Evolutionary conservation across 768 basidiomycete genomes (phyloP), one percentile per base, ranked within the genome.

Genomic region (Kwoniella sp.): DNA sequence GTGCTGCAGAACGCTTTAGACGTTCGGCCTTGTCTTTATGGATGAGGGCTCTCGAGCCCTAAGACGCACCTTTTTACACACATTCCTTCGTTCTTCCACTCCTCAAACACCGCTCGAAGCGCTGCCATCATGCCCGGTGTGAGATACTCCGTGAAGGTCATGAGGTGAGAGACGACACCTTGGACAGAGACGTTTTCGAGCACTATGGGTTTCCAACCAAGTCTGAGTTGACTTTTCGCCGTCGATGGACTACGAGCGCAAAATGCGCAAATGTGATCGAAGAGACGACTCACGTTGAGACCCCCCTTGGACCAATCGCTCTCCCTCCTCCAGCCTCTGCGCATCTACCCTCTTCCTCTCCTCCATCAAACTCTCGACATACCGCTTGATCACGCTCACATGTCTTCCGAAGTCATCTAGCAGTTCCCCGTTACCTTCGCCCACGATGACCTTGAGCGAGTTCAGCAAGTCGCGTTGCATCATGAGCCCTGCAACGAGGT

Each of bases 51-150:
- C n/a, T n/a, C n/a, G n/a, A n/a, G 33, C 33, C 13, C 13, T 33
- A 29, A 27, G 40, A 26, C 67, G 56, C 37, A 68, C 67, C 44
- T 58, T 17, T 22, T 58, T 17, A 68, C 37, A 7, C 57, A 15
- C 10, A 65, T 21, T 6, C 63, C 63, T 33, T 68, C 67, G 21
- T 57, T 49, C 24, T 46, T 26, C 54, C 54, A 64, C 10, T 64
- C 58, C 12, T n/a, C 36, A 54, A 58, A 40, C n/a, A 58, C 13
- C 6, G 48, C 59, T 22, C 37, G 33, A n/a, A 68, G 19, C 9
- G 47, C 44, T 7, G 17, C 12, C 13, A 65, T 59, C 48, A 65
- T 61, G 13, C 29, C 25, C 5, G 67, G 67, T 1, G 67, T 65
- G n/a, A 65, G 25, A 26, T 56, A 61, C 10, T 68, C 63, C 8